Evolutionary conservation across 2,329 filamentous ascomycete species (phyloP), one percentile per base, ranked within the genome.

Genomic region (Exophiala alcalophila): DNA sequence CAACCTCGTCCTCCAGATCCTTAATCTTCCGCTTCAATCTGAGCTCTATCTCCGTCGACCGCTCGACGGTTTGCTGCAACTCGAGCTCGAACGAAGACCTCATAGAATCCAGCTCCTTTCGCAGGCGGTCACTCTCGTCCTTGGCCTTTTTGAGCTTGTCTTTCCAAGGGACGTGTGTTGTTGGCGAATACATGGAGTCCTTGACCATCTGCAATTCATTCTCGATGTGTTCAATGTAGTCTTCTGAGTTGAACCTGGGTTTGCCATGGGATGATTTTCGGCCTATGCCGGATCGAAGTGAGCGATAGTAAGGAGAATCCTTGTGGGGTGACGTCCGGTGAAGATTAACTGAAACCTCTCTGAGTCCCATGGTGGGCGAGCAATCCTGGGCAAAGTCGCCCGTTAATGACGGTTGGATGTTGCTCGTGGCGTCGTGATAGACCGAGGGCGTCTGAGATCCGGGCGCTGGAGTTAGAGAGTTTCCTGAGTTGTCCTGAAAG

Each of bases 221-320:
- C 43, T 74, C 71, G 9, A 74, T 65, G 54, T 72, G 69, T 35
- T 73, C 69, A 46, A 74, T 70, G 53, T 74, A 72, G 41, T 65
- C 62, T 18, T 65, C 60, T 7, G 64, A 62, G 45, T 71, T 68
- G 38, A 62, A 65, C 47, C 62, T 65, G 12, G 64, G 34, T 23
- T 47, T 55, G 20, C 42, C 21, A 24, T 45, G 34, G 45, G 49
- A 40, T 24, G 47, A 28, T 40, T 49, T 29, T 14, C 49, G 49
- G 9, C 51, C 46, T 19, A 34, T 16, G 19, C 42, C 47, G 12
- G 32, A 14, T 19, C 56, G 46, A 14, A 50, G 34, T 5, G 47
- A 44, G 15, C 36, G 29, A 25, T 34, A 45, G 21, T 48, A 39
- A 18, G 57, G 54, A 12, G 57, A 59, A 31, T 40, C 57, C 11